phyloP scores from a whole-genome alignment of 495 filamentous ascomycete genomes.

The Friedmanniomyces simplex region DNA sequence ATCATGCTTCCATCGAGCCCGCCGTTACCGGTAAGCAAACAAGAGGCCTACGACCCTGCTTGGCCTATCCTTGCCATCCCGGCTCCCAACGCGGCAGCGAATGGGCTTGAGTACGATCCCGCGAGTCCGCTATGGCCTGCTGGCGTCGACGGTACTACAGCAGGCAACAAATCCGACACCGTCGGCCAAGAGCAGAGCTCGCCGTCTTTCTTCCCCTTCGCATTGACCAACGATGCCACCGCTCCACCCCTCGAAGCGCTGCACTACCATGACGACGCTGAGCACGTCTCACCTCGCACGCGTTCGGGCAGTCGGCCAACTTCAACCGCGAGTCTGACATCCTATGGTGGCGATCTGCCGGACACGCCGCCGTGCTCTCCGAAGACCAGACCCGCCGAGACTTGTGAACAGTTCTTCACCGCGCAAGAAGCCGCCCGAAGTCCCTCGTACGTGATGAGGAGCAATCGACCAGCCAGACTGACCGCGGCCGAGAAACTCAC shows the following conservation, averaged over 20 bases:
- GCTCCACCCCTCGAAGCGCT: neutral
- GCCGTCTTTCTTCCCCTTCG: slow-evolving; percentile 9
- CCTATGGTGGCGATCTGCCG: slow-evolving; percentile 10
- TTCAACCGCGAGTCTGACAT: neutral
- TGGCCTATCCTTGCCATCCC: slow-evolving; percentile 3
- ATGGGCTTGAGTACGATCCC: slow-evolving; percentile 12
- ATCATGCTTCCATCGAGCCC: slow-evolving; percentile 2
- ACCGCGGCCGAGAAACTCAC: slow-evolving; percentile 9
- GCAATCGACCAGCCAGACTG: neutral
- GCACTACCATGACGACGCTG: neutral
- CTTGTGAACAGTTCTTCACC: neutral
- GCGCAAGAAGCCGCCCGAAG: neutral
- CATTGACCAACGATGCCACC: neutral
- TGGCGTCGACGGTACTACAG: neutral
- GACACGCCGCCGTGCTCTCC: slow-evolving; percentile 28
- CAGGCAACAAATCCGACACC: neutral
- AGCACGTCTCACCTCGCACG: slow-evolving; percentile 1
- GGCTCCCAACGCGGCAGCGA: neutral
- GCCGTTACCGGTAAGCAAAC: slow-evolving; percentile 5
- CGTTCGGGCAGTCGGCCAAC: neutral
- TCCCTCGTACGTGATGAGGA: neutral
- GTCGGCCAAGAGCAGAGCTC: neutral
- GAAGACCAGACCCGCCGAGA: slow-evolving; percentile 17
- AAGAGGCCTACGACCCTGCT: slow-evolving; percentile 15
- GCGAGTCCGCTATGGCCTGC: slow-evolving; percentile 10